A percentile compares a stretch with the other conserved stretches of the same genome.
Evolutionary conservation across 1,284 basidiomycete genomes (phyloP).

Genomic region (Naganishia albida): DNA sequence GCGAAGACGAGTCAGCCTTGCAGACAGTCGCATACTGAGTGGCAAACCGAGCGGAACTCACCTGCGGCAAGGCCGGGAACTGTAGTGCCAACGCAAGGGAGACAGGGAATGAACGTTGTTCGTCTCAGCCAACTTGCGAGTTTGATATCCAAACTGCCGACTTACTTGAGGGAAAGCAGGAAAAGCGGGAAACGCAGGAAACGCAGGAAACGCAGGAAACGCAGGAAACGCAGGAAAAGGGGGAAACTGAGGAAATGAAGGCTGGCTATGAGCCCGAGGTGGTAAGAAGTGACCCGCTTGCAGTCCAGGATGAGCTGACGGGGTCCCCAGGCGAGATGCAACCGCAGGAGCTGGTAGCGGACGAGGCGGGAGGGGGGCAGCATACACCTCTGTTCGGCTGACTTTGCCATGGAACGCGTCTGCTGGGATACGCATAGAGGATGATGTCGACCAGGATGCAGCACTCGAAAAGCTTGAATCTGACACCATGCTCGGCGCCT

Average conservation of each 20-base stretch:
- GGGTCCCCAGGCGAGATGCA: neutral
- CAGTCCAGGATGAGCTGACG: neutral
- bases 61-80: neutral
- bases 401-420: conserved; percentile 17
- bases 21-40: neutral
- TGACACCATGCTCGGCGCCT: neutral
- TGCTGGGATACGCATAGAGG: neutral
- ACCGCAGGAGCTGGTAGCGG: neutral
- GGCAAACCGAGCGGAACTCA: neutral
- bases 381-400: neutral
- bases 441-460: neutral
- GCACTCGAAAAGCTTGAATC: neutral
- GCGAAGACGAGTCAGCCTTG: neutral
- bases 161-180: conserved; percentile 4
- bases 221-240: neutral
- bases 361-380: neutral
- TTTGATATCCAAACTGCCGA: neutral
- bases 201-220: conserved; percentile 3
- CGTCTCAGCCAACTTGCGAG: neutral
- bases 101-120: neutral
- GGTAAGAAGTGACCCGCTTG: neutral
- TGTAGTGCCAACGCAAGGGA: neutral
- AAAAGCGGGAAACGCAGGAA: conserved; percentile 13
- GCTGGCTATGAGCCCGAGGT: neutral
- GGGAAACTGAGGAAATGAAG: neutral